Evolutionary conservation across 192 early-diverging fungal genomes (phyloP).

Genomic region (Ambispora gerdemannii): DNA sequence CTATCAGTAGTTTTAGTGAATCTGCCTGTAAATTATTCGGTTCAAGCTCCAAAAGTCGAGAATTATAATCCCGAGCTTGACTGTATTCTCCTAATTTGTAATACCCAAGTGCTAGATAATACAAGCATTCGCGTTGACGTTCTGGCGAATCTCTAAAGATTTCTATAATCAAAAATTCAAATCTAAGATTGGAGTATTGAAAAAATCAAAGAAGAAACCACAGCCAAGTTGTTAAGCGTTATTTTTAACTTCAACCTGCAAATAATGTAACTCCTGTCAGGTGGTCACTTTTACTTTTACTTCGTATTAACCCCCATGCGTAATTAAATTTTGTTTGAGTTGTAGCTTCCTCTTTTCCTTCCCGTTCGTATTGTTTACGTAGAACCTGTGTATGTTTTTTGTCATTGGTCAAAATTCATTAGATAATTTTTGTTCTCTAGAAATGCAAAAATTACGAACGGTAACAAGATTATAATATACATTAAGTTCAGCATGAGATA

Average conservation of each 20-base stretch:
- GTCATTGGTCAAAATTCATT: too few species aligned
- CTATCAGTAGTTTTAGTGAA: conserved; percentile 70
- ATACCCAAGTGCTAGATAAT: conserved; percentile 88
- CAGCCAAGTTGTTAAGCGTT: neutral
- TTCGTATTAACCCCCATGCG: conserved; percentile 88
- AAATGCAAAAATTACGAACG: too few species aligned
- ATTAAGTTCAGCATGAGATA: conserved; percentile 16
- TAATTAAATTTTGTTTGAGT: conserved; percentile 97
- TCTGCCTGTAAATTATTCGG: conserved; percentile 80
- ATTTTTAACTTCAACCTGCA: conserved; percentile 48
- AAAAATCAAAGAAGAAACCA: neutral
- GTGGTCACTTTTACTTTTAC: conserved; percentile 62
- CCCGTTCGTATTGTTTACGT: conserved; percentile 67
- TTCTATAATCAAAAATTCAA: conserved; percentile 50
- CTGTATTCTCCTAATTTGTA: conserved; percentile 88
- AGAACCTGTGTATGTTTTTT: conserved; percentile 64
- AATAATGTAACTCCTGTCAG: conserved; percentile 74
- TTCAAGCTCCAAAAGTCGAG: conserved; percentile 78
- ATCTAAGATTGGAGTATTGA: neutral
- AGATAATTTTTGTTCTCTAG: too few species aligned
- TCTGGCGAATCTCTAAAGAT: conserved; percentile 81
- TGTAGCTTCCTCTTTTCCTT: conserved; percentile 59
- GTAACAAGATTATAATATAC: neutral
- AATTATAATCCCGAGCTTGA: conserved; percentile 76
- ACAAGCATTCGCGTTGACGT: conserved; percentile 90